Conservation (phyloP, 345 rosid species). For the Litchi chinensis region DNA sequence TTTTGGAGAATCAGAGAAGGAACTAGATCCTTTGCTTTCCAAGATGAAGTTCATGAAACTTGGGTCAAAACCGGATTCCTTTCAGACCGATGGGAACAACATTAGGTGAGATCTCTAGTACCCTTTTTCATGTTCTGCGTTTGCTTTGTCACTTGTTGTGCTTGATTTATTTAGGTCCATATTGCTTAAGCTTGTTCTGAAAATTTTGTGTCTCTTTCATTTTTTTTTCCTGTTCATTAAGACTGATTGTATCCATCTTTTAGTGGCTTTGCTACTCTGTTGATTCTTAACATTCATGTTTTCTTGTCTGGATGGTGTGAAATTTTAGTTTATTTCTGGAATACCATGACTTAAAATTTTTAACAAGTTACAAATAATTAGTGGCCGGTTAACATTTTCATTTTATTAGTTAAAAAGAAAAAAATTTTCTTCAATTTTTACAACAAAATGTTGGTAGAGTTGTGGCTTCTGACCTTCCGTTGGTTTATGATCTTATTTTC, state of each 20-base stretch:
- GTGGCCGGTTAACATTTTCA: neutral
- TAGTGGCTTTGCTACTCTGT: constrained; percentile 5
- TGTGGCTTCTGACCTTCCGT: neutral
- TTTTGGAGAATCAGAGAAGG: constrained; percentile 19
- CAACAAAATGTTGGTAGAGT: constrained; percentile 3
- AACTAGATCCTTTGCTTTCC: constrained; percentile 27
- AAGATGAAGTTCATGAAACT: constrained; percentile 97
- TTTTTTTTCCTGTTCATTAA: constrained; percentile 13
- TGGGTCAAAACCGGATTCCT: constrained; percentile 79
- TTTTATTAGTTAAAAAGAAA: neutral
- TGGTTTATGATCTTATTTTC: neutral
- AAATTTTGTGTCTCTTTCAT: constrained; percentile 2
- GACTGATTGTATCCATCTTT: neutral
- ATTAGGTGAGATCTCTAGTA: constrained; percentile 43
- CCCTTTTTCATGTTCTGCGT: neutral
- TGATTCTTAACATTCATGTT: constrained; percentile 1
- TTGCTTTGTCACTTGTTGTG: constrained; percentile 12
- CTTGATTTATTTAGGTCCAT: constrained; percentile 18
- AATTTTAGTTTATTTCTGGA: constrained; percentile 11
- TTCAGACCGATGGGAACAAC: constrained; percentile 54
- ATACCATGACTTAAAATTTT: neutral
- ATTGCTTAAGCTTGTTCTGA: constrained; percentile 4
- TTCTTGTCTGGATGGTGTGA: neutral
- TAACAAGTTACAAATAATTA: neutral
- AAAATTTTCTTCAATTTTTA: neutral